phyloP scores from a whole-genome alignment of 805 yeast genomes.

The Ogataea glucozyma region DNA sequence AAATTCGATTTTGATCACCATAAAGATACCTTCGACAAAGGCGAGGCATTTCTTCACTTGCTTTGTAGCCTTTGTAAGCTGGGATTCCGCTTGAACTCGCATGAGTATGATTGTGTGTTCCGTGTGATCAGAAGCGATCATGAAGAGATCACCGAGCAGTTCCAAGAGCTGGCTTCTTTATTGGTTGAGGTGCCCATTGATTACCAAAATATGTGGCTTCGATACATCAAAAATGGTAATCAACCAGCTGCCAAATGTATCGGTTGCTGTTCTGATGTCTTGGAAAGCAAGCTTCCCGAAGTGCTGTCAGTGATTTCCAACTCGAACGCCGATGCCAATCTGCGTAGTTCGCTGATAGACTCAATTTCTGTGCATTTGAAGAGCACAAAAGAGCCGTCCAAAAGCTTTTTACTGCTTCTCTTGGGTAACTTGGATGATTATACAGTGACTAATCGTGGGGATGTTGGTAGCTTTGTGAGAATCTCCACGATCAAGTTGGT shows the following conservation, averaged over 20 bases:
- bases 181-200: slow-evolving; percentile 16
- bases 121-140: slow-evolving; percentile 29
- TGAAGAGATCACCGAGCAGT: slow-evolving; percentile 29
- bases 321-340: slow-evolving; percentile 30
- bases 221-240: slow-evolving; percentile 43
- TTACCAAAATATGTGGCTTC: slow-evolving; percentile 34
- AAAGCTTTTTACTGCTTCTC: slow-evolving; percentile 16
- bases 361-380: slow-evolving; percentile 30
- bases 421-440: slow-evolving; percentile 66
- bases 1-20: slow-evolving; percentile 36
- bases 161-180: slow-evolving; percentile 31
- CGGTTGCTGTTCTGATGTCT: slow-evolving; percentile 27
- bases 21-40: slow-evolving; percentile 35
- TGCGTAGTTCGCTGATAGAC: slow-evolving; percentile 28
- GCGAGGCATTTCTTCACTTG: slow-evolving; percentile 39
- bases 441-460: slow-evolving; percentile 79
- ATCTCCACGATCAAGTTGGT: slow-evolving; percentile 45
- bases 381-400: slow-evolving; percentile 17
- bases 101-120: slow-evolving; percentile 28
- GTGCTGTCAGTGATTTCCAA: slow-evolving; percentile 33
- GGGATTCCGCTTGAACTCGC: slow-evolving; percentile 13
- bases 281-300: slow-evolving; percentile 19
- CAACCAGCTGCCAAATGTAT: slow-evolving; percentile 40
- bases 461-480: slow-evolving; percentile 83
- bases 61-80: slow-evolving; percentile 14